These are phyloP conservation scores for Pyrenophora tritici-repentis DNA, from an alignment of 2,329 filamentous ascomycete species.

Conservation along the genomic window DNA sequence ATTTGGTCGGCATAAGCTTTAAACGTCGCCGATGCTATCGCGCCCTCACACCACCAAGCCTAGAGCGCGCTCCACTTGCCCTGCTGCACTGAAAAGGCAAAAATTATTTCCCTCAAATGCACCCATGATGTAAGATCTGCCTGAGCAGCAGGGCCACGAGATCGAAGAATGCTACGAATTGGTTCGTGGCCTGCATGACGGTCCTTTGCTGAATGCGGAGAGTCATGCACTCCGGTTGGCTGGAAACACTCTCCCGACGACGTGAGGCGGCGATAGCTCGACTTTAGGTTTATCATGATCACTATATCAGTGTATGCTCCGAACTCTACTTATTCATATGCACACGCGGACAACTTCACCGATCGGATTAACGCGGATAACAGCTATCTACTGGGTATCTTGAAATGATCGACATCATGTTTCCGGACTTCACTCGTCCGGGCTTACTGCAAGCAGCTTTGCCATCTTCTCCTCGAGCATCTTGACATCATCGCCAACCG, in stretches of 20 bases:
- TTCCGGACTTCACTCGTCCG: conserved; percentile 10
- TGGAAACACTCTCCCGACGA: conserved; percentile 5
- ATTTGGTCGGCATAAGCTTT: conserved; percentile 20
- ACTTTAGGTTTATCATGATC: conserved; percentile 1
- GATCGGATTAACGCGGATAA: conserved; percentile 1
- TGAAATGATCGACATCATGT: conserved; percentile 9
- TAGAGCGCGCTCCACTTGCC: conserved; percentile 9
- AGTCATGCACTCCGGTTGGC: conserved; percentile 22
- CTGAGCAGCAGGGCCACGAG: conserved; percentile 1
- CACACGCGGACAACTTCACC: not conserved
- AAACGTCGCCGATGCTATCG: conserved; percentile 14
- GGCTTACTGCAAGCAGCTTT: conserved; percentile 28
- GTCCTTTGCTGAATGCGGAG: conserved; percentile 16
- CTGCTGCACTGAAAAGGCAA: conserved; percentile 5
- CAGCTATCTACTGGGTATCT: conserved; percentile 15
- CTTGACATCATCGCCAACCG: conserved; percentile 88
- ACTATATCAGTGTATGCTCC: not conserved
- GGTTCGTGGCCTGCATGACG: not conserved
- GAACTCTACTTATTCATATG: not conserved
- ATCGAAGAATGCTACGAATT: not conserved
- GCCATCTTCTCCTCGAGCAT: conserved; percentile 79
- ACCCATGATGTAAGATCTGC: conserved; percentile 8
- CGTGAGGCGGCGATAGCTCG: conserved; percentile 4
- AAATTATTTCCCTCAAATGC: conserved; percentile 9
- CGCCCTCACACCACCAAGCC: conserved; percentile 18